Base-by-base conservation (phyloP, 768 basidiomycete genomes). In the Galerina marginata region DNA sequence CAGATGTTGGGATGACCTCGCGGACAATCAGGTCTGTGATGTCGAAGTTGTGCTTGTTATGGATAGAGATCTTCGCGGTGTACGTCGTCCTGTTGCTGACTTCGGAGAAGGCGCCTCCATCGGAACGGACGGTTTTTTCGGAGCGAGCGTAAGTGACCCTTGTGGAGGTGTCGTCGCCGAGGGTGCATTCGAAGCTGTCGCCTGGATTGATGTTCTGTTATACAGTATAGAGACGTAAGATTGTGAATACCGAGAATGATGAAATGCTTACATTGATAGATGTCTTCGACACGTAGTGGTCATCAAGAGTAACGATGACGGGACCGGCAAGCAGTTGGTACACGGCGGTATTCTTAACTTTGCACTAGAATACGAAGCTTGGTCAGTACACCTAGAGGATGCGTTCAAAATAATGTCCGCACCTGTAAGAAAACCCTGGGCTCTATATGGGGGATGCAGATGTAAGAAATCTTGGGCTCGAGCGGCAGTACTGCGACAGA, bases 271-370 rank as follows among this genome's bases (percentile, higher is more conserved):
- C 82, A 10, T 63, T 63, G 53, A 86, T 82, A 2, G 68, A 71
- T 0, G 85, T 83, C 67, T 78, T 81, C 16, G 86, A 81, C 3
- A 87, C 84, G 65, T 81, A 86, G 52, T 77, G 76, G 57, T 85
- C 84, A 64, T 88, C 81, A 58, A 87, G 66, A 65, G 86, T 84
- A 23, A 88, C 81, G 58, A 71, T 80, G 40, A 86, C 81, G 0
- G 77, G 73, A 0, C 87, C 87, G 9, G 83, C 75, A 2, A 88
- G 78, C 29, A 88, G 73, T 25, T 80, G 74, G 62, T 85, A 85
- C 51, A 84, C 83, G 67, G 83, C 85, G 45, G 77, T 82, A 63
- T 88, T 88, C 69, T 82, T 81, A 52, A 88, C 80, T 59, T 75
- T 69, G 59, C 79, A 83, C 80, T 83, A 48, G 11, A 65, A 55